These are phyloP conservation scores for Eimeria maxima DNA, from an alignment of 169 alveolate genomes.

Conservation along the genomic window DNA sequence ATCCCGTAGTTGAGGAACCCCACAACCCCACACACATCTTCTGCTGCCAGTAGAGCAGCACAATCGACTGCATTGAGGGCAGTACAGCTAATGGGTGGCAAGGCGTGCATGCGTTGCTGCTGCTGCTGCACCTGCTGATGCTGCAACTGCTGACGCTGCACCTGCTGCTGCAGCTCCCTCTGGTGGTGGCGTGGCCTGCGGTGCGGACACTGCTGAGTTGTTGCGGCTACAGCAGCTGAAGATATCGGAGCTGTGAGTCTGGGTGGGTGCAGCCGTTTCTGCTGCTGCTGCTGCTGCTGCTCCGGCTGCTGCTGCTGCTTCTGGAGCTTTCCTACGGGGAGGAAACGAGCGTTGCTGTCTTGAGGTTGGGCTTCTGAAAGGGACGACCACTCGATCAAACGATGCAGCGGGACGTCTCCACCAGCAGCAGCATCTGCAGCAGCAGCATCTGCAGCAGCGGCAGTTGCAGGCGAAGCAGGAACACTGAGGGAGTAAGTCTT, in stretches of 20 bases:
- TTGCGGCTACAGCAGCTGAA: neutral
- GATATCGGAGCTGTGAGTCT: neutral
- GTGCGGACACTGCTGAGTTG: neutral
- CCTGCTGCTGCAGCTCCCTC: too few relatives aligned
- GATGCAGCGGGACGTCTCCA: neutral
- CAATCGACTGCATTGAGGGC: neutral
- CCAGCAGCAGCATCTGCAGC: slow-evolving; percentile 4
- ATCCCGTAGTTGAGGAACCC: neutral
- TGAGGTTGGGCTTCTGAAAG: neutral
- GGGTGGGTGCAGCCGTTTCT: neutral
- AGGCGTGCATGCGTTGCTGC: neutral
- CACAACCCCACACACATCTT: neutral
- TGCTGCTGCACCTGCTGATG: neutral
- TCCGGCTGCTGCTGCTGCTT: neutral
- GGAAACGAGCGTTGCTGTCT: neutral
- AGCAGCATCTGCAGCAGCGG: neutral
- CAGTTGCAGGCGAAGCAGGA: neutral
- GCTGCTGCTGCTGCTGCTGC: neutral
- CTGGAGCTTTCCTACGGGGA: neutral
- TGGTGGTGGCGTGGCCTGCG: too few relatives aligned
- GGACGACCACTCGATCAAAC: neutral
- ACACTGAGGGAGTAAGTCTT: neutral
- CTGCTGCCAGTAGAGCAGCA: slow-evolving; percentile 27
- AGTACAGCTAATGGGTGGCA: neutral
- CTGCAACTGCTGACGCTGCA: too few relatives aligned